Evolutionary conservation across 495 filamentous ascomycete species (phyloP).

Genomic region (Neurospora tetraspora): DNA sequence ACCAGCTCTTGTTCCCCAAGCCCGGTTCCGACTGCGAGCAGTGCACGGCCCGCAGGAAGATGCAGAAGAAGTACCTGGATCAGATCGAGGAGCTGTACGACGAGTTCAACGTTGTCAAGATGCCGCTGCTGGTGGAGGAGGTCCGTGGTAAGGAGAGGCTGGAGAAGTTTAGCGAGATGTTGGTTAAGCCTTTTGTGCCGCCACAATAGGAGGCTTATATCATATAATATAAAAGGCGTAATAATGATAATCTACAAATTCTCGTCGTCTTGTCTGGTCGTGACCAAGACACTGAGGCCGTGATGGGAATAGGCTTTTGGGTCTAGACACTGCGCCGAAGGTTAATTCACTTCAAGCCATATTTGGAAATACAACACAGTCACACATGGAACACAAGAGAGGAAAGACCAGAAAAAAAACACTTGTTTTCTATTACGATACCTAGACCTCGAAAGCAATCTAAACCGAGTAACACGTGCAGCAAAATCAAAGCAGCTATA

Average conservation of each 20-base stretch:
- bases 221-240: not conserved
- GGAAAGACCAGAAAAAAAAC: not conserved
- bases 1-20: conserved; percentile 92
- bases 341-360: not conserved
- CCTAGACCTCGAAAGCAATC: not conserved
- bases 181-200: conserved; percentile 73
- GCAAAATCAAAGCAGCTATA: not conserved
- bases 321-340: not conserved
- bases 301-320: not conserved
- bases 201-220: conserved; percentile 38
- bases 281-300: not conserved
- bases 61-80: conserved; percentile 99
- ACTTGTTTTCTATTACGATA: not conserved
- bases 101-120: conserved; percentile 98
- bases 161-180: conserved; percentile 89
- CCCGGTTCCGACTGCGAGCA: conserved; percentile 81
- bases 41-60: conserved; percentile 88
- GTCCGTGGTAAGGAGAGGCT: conserved; percentile 90
- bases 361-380: not conserved
- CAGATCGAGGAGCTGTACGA: conserved; percentile 99
- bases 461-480: not conserved
- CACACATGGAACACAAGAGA: not conserved
- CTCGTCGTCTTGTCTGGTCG: not conserved
- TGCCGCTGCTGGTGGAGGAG: conserved; percentile 91
- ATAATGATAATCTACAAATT: not conserved